A percentile compares a stretch with the other conserved stretches of the same genome.
These are phyloP conservation scores for Urostyla sp. DNA, from an alignment of 73 alveolate genomes.

Conservation along the genomic window DNA sequence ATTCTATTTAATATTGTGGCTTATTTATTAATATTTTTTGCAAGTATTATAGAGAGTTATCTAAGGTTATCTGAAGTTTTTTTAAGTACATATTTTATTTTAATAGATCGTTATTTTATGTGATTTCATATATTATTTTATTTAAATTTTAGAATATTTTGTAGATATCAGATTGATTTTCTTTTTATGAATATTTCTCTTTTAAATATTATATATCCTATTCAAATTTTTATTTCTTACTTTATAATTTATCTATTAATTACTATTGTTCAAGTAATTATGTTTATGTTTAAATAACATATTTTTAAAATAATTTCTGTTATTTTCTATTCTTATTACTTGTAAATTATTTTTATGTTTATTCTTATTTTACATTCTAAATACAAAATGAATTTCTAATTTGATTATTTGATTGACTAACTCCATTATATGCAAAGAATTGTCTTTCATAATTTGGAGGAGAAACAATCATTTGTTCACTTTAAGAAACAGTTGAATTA, in stretches of 20 bases:
- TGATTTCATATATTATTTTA: background rate
- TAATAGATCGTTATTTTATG: slow-evolving; percentile 14
- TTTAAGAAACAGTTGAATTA: no score
- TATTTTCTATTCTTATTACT: background rate
- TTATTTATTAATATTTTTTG: background rate
- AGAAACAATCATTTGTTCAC: no score
- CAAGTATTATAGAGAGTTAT: no score
- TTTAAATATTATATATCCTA: background rate
- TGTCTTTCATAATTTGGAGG: no score
- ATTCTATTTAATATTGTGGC: background rate
- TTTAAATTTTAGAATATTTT: background rate
- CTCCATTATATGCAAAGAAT: no score
- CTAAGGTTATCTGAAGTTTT: slow-evolving; percentile 2
- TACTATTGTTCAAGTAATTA: background rate
- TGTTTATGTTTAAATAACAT: background rate
- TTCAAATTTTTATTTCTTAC: background rate
- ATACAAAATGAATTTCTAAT: no score
- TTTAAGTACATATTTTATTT: slow-evolving; percentile 1
- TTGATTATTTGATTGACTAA: no score
- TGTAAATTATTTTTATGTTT: background rate
- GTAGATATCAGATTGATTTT: background rate
- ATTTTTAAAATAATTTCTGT: background rate
- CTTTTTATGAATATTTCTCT: background rate
- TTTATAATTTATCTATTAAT: background rate
- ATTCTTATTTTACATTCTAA: no score